Evolutionary conservation across 2,329 filamentous ascomycete genomes (phyloP).

Genomic region (Knoxdaviesia capensis): DNA sequence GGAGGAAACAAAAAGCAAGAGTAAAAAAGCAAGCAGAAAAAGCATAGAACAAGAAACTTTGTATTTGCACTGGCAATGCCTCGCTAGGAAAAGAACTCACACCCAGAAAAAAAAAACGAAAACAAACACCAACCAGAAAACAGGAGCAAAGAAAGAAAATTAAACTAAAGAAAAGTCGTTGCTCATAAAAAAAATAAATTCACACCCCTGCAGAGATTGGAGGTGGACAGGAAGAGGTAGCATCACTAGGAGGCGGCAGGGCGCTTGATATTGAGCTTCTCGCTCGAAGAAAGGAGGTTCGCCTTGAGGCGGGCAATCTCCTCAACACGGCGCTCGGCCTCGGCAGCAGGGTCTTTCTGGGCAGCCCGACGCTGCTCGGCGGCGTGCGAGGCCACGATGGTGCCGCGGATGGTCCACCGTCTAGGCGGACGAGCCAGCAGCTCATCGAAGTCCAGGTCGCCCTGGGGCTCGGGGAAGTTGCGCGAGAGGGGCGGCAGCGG

Average conservation of each 20-base stretch:
- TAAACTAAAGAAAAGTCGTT: background rate
- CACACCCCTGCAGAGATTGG: too few species aligned
- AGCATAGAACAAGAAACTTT: too few species aligned
- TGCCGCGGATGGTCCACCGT: slow-evolving; percentile 18
- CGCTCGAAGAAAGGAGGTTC: slow-evolving; percentile 20
- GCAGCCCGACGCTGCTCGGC: slow-evolving; percentile 8
- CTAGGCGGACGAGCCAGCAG: slow-evolving; percentile 22
- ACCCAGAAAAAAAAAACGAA: background rate
- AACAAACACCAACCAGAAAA: background rate
- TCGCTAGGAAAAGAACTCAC: background rate
- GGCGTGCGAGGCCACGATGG: slow-evolving; percentile 12
- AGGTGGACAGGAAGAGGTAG: too few species aligned
- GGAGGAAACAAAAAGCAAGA: too few species aligned
- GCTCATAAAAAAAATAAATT: background rate
- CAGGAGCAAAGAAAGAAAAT: background rate
- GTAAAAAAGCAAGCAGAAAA: too few species aligned
- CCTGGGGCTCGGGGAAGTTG: slow-evolving; percentile 18
- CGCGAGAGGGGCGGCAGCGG: slow-evolving; percentile 15
- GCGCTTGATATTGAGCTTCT: slow-evolving; percentile 4
- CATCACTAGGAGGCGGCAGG: too few species aligned
- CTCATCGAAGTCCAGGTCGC: slow-evolving; percentile 19
- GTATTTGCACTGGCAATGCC: background rate
- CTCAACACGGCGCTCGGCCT: slow-evolving; percentile 14
- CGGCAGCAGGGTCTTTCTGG: slow-evolving; percentile 5
- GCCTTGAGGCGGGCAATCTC: slow-evolving; percentile 26